Conservation (phyloP, 2,329 filamentous ascomycete genomes). For the Sordariomycetes sp. region DNA sequence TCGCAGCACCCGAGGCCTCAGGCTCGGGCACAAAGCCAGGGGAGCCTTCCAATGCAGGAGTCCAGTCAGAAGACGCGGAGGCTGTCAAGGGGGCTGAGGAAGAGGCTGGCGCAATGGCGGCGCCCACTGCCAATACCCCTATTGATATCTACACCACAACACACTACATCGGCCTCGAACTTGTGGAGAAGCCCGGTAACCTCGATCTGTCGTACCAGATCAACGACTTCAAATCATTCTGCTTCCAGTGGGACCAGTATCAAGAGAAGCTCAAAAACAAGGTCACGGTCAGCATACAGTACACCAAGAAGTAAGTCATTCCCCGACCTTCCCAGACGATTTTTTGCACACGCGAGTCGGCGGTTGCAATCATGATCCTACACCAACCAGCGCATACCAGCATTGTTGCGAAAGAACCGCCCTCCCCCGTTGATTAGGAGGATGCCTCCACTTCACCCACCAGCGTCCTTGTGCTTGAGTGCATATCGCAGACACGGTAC, state of each 20-base stretch:
- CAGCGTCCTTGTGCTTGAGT: too few species aligned
- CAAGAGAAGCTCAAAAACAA: conserved; percentile 55
- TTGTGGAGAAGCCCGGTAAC: too few species aligned
- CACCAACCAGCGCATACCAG: too few species aligned
- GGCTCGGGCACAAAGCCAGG: too few species aligned
- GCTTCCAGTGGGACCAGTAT: conserved; percentile 67
- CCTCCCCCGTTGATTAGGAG: too few species aligned
- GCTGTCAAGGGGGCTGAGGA: conserved; percentile 19
- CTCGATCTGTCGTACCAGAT: conserved; percentile 81
- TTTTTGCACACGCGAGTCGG: too few species aligned
- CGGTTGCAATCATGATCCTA: too few species aligned
- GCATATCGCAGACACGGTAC: too few species aligned
- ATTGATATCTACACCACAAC: conserved; percentile 73
- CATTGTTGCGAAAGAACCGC: too few species aligned
- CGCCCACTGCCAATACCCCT: not conserved
- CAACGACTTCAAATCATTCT: conserved; percentile 76
- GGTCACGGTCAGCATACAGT: conserved; percentile 64
- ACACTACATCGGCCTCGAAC: conserved; percentile 84
- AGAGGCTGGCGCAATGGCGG: conserved; percentile 8
- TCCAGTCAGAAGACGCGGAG: conserved; percentile 4
- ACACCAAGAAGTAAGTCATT: conserved; percentile 69
- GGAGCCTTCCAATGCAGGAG: not conserved
- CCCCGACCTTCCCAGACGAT: not conserved
- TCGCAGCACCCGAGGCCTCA: too few species aligned
- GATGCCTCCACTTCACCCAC: too few species aligned